phyloP scores from a whole-genome alignment of 2,329 filamentous ascomycete genomes.

The Ampelomyces quisqualis region DNA sequence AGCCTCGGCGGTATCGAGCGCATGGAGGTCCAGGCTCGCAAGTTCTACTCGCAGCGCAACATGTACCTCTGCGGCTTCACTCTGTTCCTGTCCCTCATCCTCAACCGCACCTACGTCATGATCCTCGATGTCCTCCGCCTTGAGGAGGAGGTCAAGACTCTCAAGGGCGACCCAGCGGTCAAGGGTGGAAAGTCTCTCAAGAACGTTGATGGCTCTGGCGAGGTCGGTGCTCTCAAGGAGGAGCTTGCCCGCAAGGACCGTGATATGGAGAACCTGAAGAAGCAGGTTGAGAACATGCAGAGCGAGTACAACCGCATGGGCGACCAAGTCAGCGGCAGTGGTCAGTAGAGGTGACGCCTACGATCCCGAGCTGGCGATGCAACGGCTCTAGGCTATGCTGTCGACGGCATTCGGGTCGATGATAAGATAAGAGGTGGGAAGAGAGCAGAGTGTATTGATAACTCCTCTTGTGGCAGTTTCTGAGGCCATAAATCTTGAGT shows the following conservation, averaged over 20 bases:
- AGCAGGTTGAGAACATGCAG: conserved; percentile 81
- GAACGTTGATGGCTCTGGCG: conserved; percentile 70
- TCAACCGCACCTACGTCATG: conserved; percentile 98
- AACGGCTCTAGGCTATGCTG: no score
- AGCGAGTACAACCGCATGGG: conserved; percentile 83
- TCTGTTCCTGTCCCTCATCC: conserved; percentile 95
- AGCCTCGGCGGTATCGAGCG: conserved; percentile 84
- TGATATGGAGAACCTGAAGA: conserved; percentile 86
- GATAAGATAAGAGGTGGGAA: no score
- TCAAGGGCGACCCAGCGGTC: conserved; percentile 65
- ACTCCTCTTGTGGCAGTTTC: no score
- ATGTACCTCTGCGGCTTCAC: conserved; percentile 99
- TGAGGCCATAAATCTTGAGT: no score
- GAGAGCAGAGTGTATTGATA: no score
- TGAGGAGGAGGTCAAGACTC: conserved; percentile 84
- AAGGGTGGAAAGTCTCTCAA: conserved; percentile 70
- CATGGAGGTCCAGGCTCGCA: conserved; percentile 97
- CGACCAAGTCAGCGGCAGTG: conserved; percentile 67
- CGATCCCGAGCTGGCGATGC: no score
- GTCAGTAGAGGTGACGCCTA: conserved; percentile 39
- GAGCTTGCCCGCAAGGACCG: conserved; percentile 71
- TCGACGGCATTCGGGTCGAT: no score
- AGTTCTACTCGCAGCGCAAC: conserved; percentile 99
- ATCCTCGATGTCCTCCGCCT: conserved; percentile 89
- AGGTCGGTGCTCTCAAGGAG: conserved; percentile 69